Conservation (phyloP, 2,329 filamentous ascomycete species). For the Colletotrichum sp. region DNA sequence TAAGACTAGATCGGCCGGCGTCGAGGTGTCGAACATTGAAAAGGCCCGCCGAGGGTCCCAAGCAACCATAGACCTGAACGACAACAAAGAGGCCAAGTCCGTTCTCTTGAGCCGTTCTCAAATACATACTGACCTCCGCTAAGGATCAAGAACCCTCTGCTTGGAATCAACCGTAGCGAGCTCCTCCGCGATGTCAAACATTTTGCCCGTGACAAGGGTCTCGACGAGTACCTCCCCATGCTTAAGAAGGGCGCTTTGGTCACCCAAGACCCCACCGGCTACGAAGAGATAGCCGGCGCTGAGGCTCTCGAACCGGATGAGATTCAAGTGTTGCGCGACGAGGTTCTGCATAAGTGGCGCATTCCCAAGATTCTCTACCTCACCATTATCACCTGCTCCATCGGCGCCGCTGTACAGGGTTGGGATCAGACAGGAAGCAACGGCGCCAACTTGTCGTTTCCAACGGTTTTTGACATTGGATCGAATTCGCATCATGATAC, state of each 20-base stretch:
- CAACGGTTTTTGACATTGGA: conserved; percentile 48
- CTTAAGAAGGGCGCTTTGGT: conserved; percentile 57
- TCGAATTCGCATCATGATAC: conserved; percentile 45
- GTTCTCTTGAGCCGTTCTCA: conserved; percentile 13
- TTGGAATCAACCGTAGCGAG: conserved; percentile 42
- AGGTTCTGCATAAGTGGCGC: conserved; percentile 54
- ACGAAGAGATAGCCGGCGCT: conserved; percentile 43
- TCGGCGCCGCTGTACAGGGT: conserved; percentile 60
- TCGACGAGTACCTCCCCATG: conserved; percentile 48
- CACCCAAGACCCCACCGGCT: conserved; percentile 56
- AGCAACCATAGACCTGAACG: conserved; percentile 43
- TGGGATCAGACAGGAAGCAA: conserved; percentile 55
- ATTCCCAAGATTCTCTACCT: conserved; percentile 55
- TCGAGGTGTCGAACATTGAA: not conserved
- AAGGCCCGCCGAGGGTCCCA: not conserved
- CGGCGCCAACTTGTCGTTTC: conserved; percentile 54
- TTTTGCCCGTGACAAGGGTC: conserved; percentile 54
- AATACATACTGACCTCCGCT: conserved; percentile 16
- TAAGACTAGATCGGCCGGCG: not conserved
- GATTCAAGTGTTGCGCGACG: conserved; percentile 42
- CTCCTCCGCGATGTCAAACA: conserved; percentile 59
- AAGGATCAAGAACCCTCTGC: conserved; percentile 54
- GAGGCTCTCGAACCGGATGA: conserved; percentile 49
- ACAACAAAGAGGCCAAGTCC: conserved; percentile 52
- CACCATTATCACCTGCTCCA: conserved; percentile 54